Base-by-base conservation (phyloP, 2,329 filamentous ascomycete genomes). In the Aspergillaceae sp. region DNA sequence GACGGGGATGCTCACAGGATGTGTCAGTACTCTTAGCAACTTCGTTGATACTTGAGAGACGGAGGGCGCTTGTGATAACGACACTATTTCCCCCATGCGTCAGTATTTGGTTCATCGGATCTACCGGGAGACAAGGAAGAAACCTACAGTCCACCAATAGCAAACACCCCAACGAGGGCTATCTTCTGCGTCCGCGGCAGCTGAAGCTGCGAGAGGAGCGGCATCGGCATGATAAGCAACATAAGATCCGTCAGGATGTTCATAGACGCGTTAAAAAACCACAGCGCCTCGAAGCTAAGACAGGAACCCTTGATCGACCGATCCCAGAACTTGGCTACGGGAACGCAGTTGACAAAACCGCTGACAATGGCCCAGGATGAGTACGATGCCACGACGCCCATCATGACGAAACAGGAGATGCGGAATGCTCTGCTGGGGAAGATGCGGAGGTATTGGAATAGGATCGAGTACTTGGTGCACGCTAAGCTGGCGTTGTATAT, bases 371-470 rank as follows among this genome's bases (percentile, higher is more conserved):
- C 62, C 58, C 61, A 64, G 7, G 56, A 45, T 3, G 56, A 57
- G 49, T 65, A 65, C 3, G 53, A 36, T 4, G 56, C 54, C 9
- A 65, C 50, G 54, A 62, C 41, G 1, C 52, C 48, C 48, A 73
- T 56, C 19, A 72, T 50, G 26, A 54, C 32, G 43, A 61, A 66
- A 48, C 68, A 69, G 29, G 56, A 47, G 5, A 60, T 46, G 19
- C 68, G 59, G 38, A 62, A 64, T 33, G 45, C 49, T 19, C 49
- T 58, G 41, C 54, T 52, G 40, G 54, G 60, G 55, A 74, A 71
- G 45, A 74, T 65, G 29, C 71, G 69, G 7, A 73, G 60, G 49
- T 73, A 73, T 56, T 73, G 70, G 34, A 70, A 62, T 27, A 74
- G 59, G 45, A 74, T 70, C 37, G 69, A 73, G 47, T 67, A 61